Conservation (phyloP, 2,329 filamentous ascomycete species). For the Verticillium tricorpus region DNA sequence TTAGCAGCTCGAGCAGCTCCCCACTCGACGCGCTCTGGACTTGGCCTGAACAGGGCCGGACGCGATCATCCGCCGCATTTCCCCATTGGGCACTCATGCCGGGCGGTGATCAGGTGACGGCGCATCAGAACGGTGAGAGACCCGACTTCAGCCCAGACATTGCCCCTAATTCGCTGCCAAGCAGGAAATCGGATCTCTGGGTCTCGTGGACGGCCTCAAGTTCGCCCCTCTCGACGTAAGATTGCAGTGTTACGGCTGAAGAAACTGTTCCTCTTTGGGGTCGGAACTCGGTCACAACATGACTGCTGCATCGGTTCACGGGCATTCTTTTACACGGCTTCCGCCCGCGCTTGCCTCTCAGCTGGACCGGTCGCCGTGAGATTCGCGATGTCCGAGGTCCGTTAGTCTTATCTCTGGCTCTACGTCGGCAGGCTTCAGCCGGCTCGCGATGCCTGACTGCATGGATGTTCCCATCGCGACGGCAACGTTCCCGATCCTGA, state of each 20-base stretch:
- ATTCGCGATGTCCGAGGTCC: not conserved
- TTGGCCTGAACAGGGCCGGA: conserved; percentile 1
- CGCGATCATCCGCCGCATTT: conserved; percentile 1
- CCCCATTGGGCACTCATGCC: not conserved
- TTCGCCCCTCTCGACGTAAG: not conserved
- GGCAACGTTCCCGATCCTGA: not conserved
- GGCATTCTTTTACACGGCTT: not conserved
- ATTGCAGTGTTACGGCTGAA: not conserved
- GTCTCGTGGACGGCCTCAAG: not conserved
- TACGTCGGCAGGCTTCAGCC: not conserved
- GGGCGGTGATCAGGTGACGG: not conserved
- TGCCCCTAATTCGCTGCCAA: not conserved
- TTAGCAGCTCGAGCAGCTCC: not conserved
- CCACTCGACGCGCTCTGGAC: not conserved
- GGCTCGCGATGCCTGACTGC: not conserved
- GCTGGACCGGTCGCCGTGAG: not conserved
- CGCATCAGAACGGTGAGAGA: not conserved
- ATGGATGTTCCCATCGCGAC: not conserved
- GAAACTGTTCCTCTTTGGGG: not conserved
- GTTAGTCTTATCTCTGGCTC: not conserved
- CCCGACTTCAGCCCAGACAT: not conserved
- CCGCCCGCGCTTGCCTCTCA: not conserved
- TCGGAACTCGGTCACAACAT: not conserved
- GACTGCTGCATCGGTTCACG: not conserved
- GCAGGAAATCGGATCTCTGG: not conserved